Evolutionary conservation across 352 stramenopile genomes (phyloP).

Genomic region (Pythium insidiosum): DNA sequence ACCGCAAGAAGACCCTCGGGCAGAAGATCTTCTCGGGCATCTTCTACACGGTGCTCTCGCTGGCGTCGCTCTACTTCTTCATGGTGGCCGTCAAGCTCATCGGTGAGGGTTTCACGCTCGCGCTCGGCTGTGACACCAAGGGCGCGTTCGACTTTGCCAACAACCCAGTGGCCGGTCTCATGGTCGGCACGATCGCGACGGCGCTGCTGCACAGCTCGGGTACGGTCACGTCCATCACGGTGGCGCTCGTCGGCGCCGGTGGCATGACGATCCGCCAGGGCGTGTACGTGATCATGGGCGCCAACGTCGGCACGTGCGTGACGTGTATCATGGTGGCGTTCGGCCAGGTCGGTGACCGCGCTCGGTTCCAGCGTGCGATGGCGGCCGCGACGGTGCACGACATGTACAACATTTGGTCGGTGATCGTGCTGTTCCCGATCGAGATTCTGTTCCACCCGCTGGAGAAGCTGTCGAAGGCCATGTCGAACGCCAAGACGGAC

Average conservation of each 20-base stretch:
- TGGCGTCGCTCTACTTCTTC: conserved; percentile 34
- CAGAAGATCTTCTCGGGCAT: background rate
- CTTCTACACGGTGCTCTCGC: conserved; percentile 5
- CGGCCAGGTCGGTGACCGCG: conserved; percentile 36
- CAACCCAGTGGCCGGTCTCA: conserved; percentile 36
- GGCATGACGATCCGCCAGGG: conserved; percentile 44
- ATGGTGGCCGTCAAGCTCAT: conserved; percentile 28
- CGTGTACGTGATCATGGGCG: conserved; percentile 79
- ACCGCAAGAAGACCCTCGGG: background rate
- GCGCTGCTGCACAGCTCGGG: conserved; percentile 32
- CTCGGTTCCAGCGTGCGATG: conserved; percentile 26
- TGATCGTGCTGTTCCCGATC: no score
- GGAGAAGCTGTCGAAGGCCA: conserved; percentile 15
- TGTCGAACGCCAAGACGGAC: background rate
- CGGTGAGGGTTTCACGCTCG: conserved; percentile 29
- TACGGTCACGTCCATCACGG: no score
- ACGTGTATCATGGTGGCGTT: no score
- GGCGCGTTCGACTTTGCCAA: conserved; percentile 19
- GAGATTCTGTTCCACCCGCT: conserved; percentile 24
- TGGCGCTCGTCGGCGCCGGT: no score
- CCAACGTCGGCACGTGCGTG: conserved; percentile 76
- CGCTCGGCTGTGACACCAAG: conserved; percentile 24
- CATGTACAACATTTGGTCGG: no score
- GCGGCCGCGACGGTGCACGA: no score
- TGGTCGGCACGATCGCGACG: conserved; percentile 31